These are phyloP conservation scores for Wickerhamomyces sp. DNA, from an alignment of 1,139 yeast genomes.

Conservation along the genomic window DNA sequence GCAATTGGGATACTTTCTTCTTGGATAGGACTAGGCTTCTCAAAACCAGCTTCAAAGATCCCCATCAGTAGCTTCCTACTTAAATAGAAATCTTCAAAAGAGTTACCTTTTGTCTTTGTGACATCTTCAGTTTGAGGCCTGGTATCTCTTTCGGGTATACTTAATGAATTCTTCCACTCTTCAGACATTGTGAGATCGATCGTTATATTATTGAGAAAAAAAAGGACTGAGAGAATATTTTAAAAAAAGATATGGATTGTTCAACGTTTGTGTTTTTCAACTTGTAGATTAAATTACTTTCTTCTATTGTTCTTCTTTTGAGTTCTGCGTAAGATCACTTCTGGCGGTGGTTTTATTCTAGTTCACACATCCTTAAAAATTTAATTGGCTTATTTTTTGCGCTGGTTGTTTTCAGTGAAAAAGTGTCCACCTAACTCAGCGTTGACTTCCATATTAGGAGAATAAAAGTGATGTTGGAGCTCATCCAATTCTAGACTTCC, in stretches of 20 bases:
- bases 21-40: slow-evolving; percentile 96
- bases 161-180: slow-evolving; percentile 70
- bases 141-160: slow-evolving; percentile 76
- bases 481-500: not conserved
- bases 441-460: slow-evolving; percentile 11
- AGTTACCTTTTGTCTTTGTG: slow-evolving; percentile 81
- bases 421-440: not conserved
- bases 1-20: slow-evolving; percentile 98
- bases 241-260: not conserved
- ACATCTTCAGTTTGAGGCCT: slow-evolving; percentile 98
- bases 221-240: not conserved
- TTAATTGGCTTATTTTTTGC: not conserved
- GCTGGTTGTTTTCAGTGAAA: not conserved
- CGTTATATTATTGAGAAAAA: not conserved
- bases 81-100: slow-evolving; percentile 88
- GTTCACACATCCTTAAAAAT: too few relatives aligned
- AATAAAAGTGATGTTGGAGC: not conserved
- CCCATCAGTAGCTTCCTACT: slow-evolving; percentile 96
- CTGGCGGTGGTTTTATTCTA: too few relatives aligned
- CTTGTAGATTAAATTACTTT: too few relatives aligned
- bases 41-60: slow-evolving; percentile 97
- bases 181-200: slow-evolving; percentile 19
- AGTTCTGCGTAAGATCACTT: too few relatives aligned
- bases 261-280: too few relatives aligned
- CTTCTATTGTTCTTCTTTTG: not conserved